A percentile compares a stretch with the other conserved stretches of the same genome.
Evolutionary conservation across 805 yeast species (phyloP).

Genomic region (Huiozyma naganishii): DNA sequence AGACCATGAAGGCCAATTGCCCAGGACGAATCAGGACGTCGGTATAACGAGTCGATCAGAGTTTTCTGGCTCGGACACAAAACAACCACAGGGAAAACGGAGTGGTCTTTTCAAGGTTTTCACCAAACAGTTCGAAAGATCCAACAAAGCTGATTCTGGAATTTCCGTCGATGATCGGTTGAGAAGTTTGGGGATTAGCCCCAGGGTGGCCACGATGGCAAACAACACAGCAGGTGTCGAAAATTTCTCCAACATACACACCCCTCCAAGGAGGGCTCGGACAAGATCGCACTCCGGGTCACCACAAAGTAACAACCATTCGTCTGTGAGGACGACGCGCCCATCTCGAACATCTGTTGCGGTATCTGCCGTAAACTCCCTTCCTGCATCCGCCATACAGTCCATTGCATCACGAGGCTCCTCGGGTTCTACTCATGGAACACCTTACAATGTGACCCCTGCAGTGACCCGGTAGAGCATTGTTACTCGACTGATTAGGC

Average conservation of each 20-base stretch:
- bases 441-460: too few species aligned
- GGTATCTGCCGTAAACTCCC: too few species aligned
- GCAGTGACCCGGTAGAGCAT: too few species aligned
- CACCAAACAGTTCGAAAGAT: not conserved
- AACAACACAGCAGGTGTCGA: constrained; percentile 38
- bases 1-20: constrained; percentile 5
- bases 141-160: not conserved
- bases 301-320: too few species aligned
- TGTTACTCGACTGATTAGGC: too few species aligned
- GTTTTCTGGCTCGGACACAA: not conserved
- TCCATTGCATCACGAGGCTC: too few species aligned
- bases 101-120: not conserved
- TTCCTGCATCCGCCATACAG: too few species aligned
- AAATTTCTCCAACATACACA: constrained; percentile 8
- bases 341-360: too few species aligned
- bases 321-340: too few species aligned
- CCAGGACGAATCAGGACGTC: constrained; percentile 20
- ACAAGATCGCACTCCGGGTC: too few species aligned
- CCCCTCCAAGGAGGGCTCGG: not conserved
- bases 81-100: not conserved
- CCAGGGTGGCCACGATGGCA: constrained; percentile 33
- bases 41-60: constrained; percentile 11
- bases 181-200: constrained; percentile 29
- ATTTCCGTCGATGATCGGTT: not conserved
- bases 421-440: too few species aligned